Evolutionary conservation across 805 yeast genomes (phyloP), one percentile per base, ranked within the genome.

Genomic region (Pichia ethanolica): DNA sequence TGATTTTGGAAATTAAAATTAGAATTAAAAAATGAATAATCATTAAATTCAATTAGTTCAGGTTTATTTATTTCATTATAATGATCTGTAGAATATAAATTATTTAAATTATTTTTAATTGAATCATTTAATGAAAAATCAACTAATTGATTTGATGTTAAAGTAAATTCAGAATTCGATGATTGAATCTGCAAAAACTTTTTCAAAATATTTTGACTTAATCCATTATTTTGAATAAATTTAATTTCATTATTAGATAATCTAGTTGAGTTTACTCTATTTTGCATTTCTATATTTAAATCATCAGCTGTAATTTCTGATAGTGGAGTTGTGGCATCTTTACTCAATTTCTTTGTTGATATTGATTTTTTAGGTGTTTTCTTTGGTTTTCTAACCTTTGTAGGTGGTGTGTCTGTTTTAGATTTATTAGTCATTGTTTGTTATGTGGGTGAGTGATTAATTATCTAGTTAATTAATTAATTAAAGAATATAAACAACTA

Each of bases 1-100:
- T 46, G 39, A 5, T 39, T 43, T 5, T 44, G 42, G 5, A 59
- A 44, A 11, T 51, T 46, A 4, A 58, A 53, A 8, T 26, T 20
- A n/a, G 14, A n/a, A 9, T 14, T 26, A 10, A 13, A 45, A 47
- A 5, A 35, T 26, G 9, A 35, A 14, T 26, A 50, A 50, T 27
- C 11, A 34, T 54, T 47, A 3, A 50, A 34, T 8, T 35, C 25
- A 1, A 46, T 27, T 8, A 56, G 14, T 38, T 42, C 37, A n/a
- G 43, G 34, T 25, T 37, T 35, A 5, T 40, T 32, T 7, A 53
- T 13, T 3, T 32, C 26, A 7, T 41, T 26, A 13, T 36, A 49
- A 41, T 30, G 14, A 41, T 41, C 40, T n/a, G 33, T 37, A 13
- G 46, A 37, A 27, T 35, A 49, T 26, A 45, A n/a, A 12, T 20